Evolutionary conservation across 2,329 filamentous ascomycete species (phyloP).

Genomic region (Aspergillus brasiliensis): DNA sequence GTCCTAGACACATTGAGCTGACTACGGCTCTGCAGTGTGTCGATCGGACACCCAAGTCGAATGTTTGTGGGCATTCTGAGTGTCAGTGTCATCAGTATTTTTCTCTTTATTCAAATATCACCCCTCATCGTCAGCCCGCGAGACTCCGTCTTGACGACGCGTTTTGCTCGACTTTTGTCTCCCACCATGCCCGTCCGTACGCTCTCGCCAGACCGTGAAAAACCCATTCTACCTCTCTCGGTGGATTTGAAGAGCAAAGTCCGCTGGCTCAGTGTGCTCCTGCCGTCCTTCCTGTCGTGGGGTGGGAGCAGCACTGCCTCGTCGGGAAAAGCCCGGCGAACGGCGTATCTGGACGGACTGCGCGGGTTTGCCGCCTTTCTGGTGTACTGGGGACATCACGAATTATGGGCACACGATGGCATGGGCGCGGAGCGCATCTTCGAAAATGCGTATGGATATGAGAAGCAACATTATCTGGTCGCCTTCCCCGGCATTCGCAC

Average conservation of each 20-base stretch:
- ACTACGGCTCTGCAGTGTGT: neutral
- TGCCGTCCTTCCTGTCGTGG: neutral
- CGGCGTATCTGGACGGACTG: slow-evolving; percentile 66
- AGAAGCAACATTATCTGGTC: slow-evolving; percentile 49
- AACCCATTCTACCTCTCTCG: neutral
- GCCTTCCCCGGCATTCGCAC: slow-evolving; percentile 60
- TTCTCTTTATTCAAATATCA: slow-evolving; percentile 5
- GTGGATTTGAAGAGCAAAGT: neutral
- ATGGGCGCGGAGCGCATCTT: slow-evolving; percentile 43
- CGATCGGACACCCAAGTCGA: neutral
- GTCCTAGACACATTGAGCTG: neutral
- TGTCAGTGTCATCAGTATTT: neutral
- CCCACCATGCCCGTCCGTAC: neutral
- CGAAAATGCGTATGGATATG: slow-evolving; percentile 55
- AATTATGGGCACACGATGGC: slow-evolving; percentile 58
- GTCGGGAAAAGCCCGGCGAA: slow-evolving; percentile 38
- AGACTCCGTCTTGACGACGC: neutral
- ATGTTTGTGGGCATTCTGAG: neutral
- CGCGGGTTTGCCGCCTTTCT: slow-evolving; percentile 68
- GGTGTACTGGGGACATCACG: slow-evolving; percentile 66
- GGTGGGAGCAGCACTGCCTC: neutral
- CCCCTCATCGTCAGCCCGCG: neutral
- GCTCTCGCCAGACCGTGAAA: neutral
- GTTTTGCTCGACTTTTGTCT: neutral
- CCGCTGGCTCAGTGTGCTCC: neutral